These are phyloP conservation scores for Xylaria castorea DNA, from an alignment of 495 filamentous ascomycete genomes.

Conservation along the genomic window DNA sequence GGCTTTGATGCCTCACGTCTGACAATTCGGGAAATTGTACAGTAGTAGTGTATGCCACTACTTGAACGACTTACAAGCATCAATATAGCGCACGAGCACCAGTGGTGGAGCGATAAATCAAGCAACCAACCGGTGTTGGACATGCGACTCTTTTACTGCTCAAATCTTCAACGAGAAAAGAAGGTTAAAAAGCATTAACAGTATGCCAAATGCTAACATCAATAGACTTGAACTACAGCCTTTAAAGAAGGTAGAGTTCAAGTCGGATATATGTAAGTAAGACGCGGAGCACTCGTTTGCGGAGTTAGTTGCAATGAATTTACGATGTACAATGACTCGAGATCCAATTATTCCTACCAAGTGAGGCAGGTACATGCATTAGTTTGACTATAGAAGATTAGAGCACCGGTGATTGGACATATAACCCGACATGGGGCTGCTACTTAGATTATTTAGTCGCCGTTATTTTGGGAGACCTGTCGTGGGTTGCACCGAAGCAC, in stretches of 20 bases:
- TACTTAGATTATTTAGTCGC: background rate
- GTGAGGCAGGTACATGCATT: slow-evolving; percentile 23
- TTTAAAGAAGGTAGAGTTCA: background rate
- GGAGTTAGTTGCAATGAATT: background rate
- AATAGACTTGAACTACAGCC: background rate
- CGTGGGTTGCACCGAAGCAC: background rate
- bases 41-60: background rate
- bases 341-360: background rate
- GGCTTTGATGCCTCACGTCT: background rate
- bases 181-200: background rate
- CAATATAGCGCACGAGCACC: slow-evolving; percentile 7
- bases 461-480: slow-evolving; percentile 3
- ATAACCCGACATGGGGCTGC: background rate
- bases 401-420: background rate
- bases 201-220: background rate
- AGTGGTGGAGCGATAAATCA: background rate
- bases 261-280: background rate
- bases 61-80: background rate
- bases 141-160: background rate
- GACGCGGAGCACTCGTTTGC: background rate
- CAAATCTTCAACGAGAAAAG: background rate
- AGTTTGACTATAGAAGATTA: background rate
- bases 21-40: slow-evolving; percentile 11
- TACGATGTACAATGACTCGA: slow-evolving; percentile 9
- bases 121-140: background rate